Conservation (phyloP, 371 early-diverging fungal genomes). For the Basidiobolus meristosporus region DNA sequence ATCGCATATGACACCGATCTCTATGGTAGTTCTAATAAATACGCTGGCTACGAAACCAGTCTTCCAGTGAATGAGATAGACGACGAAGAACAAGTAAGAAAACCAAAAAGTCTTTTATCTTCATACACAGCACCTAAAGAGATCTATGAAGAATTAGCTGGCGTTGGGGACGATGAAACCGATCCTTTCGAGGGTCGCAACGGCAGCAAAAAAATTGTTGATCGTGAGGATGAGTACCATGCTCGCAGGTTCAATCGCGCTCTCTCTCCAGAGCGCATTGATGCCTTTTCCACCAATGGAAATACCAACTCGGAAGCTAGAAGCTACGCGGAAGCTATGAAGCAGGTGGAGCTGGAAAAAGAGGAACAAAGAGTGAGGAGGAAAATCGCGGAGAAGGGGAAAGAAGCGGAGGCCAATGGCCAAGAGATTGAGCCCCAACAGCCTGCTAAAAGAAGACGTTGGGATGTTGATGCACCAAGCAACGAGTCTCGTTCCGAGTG, state of each 20-base stretch:
- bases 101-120: slow-evolving; percentile 4
- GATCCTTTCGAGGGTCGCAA: slow-evolving; percentile 45
- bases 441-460: slow-evolving; percentile 45
- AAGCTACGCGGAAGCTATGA: slow-evolving; percentile 73
- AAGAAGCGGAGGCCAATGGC: slow-evolving; percentile 23
- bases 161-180: slow-evolving; percentile 24
- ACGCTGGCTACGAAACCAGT: slow-evolving; percentile 48
- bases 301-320: slow-evolving; percentile 20
- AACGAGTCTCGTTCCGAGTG: slow-evolving; percentile 24
- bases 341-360: slow-evolving; percentile 64
- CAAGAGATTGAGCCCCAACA: slow-evolving; percentile 13
- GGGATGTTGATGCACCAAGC: slow-evolving; percentile 72
- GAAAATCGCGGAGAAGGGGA: slow-evolving; percentile 51
- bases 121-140: slow-evolving; percentile 75
- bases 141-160: slow-evolving; percentile 30
- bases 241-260: slow-evolving; percentile 53
- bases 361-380: slow-evolving; percentile 48
- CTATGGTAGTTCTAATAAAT: slow-evolving; percentile 44
- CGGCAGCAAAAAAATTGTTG: slow-evolving; percentile 44
- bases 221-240: slow-evolving; percentile 77
- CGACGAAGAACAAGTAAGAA: slow-evolving; percentile 23
- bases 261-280: slow-evolving; percentile 72
- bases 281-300: slow-evolving; percentile 47
- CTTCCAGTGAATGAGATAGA: slow-evolving; percentile 28
- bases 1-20: slow-evolving; percentile 64